Percentiles rank a stretch among this genome's conserved stretches.
Evolutionary conservation across 768 basidiomycete genomes (phyloP).

Genomic region (Pleurotus cornucopiae): DNA sequence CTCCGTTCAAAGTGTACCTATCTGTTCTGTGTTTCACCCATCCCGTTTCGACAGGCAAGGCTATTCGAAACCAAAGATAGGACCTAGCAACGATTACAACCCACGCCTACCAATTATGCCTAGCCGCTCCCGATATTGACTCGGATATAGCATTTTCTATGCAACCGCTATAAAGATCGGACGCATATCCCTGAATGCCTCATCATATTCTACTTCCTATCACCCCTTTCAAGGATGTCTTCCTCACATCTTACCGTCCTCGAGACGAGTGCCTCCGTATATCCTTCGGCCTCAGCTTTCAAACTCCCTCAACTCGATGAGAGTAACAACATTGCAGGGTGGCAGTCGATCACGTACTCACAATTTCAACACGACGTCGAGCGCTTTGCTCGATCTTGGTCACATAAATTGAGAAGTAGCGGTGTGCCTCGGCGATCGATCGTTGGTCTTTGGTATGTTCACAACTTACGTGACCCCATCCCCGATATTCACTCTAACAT

Average conservation of each 20-base stretch:
- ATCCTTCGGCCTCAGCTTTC: slow-evolving; percentile 53
- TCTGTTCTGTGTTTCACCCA: slow-evolving; percentile 21
- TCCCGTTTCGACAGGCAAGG: slow-evolving; percentile 25
- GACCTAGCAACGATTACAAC: slow-evolving; percentile 17
- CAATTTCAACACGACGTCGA: slow-evolving; percentile 68
- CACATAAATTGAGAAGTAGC: slow-evolving; percentile 37
- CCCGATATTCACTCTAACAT: slow-evolving; percentile 10
- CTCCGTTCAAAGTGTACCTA: slow-evolving; percentile 14
- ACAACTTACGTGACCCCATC: background rate
- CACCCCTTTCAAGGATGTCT: slow-evolving; percentile 22
- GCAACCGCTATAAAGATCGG: slow-evolving; percentile 17
- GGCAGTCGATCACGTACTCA: slow-evolving; percentile 59
- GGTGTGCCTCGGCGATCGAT: slow-evolving; percentile 53
- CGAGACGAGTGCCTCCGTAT: slow-evolving; percentile 46
- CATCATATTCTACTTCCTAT: background rate
- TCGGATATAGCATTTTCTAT: slow-evolving; percentile 12
- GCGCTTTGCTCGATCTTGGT: slow-evolving; percentile 61
- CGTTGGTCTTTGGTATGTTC: slow-evolving; percentile 66
- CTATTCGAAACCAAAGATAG: slow-evolving; percentile 27
- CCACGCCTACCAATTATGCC: slow-evolving; percentile 14
- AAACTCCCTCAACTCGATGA: slow-evolving; percentile 48
- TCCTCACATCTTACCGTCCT: slow-evolving; percentile 64
- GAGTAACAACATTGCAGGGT: slow-evolving; percentile 40
- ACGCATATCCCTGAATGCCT: background rate
- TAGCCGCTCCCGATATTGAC: slow-evolving; percentile 21